Evolutionary conservation across 345 rosid species (phyloP).

Genomic region (Lumnitzera racemosa): DNA sequence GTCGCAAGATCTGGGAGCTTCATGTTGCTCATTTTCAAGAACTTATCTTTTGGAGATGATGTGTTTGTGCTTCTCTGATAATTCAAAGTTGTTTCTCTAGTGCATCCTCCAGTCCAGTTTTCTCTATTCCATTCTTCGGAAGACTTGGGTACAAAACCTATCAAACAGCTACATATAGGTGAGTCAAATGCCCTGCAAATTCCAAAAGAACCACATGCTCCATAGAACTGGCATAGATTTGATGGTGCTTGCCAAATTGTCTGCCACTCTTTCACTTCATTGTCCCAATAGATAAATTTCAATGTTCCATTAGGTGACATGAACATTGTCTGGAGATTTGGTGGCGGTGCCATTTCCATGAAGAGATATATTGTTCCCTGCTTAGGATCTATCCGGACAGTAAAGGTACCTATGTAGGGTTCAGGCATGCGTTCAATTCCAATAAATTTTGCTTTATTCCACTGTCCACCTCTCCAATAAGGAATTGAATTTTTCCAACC

Average conservation of each 20-base stretch:
- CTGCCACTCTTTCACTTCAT: too few relatives aligned
- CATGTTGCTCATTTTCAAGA: background rate
- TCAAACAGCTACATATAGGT: constrained; percentile 3
- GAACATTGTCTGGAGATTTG: too few relatives aligned
- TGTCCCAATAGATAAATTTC: too few relatives aligned
- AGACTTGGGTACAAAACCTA: constrained; percentile 5
- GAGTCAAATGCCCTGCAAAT: background rate
- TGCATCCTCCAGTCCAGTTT: constrained; percentile 12
- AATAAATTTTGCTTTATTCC: too few relatives aligned
- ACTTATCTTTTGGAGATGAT: background rate
- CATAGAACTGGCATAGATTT: background rate
- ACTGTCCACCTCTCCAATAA: constrained; percentile 13
- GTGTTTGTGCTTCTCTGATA: background rate
- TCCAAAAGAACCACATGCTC: constrained; percentile 3
- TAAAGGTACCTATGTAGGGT: too few relatives aligned
- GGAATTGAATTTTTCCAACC: background rate
- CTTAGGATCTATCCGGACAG: too few relatives aligned
- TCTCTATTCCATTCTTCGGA: constrained; percentile 3
- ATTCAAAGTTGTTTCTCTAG: background rate
- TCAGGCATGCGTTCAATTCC: too few relatives aligned
- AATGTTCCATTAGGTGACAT: too few relatives aligned
- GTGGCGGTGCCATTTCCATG: too few relatives aligned
- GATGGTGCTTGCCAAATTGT: background rate
- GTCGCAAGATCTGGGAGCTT: constrained; percentile 10
- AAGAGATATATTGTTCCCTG: too few relatives aligned